These are phyloP conservation scores for Mrakia frigida DNA, from an alignment of 768 basidiomycete species.

Conservation along the genomic window DNA sequence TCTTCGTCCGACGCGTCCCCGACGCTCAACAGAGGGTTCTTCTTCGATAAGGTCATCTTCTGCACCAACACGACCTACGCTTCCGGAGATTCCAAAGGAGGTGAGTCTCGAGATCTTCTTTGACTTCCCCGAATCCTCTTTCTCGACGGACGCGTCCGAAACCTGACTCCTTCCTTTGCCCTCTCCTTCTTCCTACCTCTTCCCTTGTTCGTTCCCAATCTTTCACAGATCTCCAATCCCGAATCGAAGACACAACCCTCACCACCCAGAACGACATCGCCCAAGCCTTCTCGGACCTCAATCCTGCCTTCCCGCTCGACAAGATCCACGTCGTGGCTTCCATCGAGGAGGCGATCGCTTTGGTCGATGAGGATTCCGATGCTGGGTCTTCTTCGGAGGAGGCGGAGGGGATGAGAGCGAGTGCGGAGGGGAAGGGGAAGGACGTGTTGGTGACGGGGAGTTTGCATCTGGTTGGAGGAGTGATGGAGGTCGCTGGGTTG, in stretches of 20 bases:
- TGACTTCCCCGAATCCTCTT: too few relatives aligned
- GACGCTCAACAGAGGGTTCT: constrained; percentile 36
- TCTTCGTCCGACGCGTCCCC: background rate
- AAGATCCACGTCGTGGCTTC: constrained; percentile 75
- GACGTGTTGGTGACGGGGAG: constrained; percentile 87
- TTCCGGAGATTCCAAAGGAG: constrained; percentile 83
- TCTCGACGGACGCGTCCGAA: too few relatives aligned
- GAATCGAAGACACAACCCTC: constrained; percentile 60
- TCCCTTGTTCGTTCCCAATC: background rate
- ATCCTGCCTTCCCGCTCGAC: constrained; percentile 58
- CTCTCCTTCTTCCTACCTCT: background rate
- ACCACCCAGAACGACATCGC: constrained; percentile 72
- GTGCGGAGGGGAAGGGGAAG: background rate
- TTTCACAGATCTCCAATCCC: constrained; percentile 66
- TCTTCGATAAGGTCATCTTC: constrained; percentile 85
- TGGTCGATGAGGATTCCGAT: constrained; percentile 48
- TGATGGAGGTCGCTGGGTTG: constrained; percentile 83
- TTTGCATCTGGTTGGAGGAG: constrained; percentile 86
- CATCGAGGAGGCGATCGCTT: constrained; percentile 78
- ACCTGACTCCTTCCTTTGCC: too few relatives aligned
- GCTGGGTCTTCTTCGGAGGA: background rate
- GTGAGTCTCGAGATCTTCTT: constrained; percentile 48
- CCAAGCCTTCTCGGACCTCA: constrained; percentile 62
- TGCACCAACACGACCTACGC: constrained; percentile 94
- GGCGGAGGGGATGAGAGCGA: constrained; percentile 33